Evolutionary conservation across 495 filamentous ascomycete species (phyloP), one percentile per base, ranked within the genome.

Genomic region (Penicillium turbatum): DNA sequence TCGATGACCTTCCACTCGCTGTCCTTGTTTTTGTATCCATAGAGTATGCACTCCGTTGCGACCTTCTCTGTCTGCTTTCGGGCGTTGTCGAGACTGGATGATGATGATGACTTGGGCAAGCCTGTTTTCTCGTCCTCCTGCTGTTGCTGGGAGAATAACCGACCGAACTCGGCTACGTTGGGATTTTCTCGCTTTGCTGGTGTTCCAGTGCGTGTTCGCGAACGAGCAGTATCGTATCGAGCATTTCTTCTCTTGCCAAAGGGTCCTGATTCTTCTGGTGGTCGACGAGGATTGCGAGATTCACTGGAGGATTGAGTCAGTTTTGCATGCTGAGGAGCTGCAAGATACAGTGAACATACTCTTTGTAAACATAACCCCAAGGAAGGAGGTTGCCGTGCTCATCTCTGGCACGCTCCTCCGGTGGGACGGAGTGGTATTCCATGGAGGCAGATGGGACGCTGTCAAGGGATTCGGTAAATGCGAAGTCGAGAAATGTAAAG

Each of bases 1-100:
- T 86, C 84, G 56, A 96, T 86, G 21, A 89, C 90, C 29, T 89
- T 87, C 76, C 89, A 95, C 71, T 93, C 88, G 26, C 79, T 75
- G 34, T 79, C 74, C 39, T 84, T 78, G 32, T 77, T 77, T 31
- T 83, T 80, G 69, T 89, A 95, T n/a, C 91, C 91, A 54, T 88
- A 86, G 21, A 96, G 74, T 24, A 95, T 83, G 52, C 92, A 82
- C 67, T 95, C 89, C 16, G 84, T 90, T 11, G 91, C 89, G 58
- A 82, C 79, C 61, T 79, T 81, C 43, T 79, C 77, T 15, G 69
- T 68, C 44, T 67, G 70, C 48, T 72, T 72, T 52, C 74, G 61
- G 8, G 61, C 50, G 53, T 70, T 72, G 59, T 79, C 68, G 46
- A 77, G 62, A 51, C 64, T 69, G 19, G 62, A 71, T 6, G 74